Percentiles rank a stretch among this genome's conserved stretches.
Evolutionary conservation across 352 stramenopile species (phyloP).

Genomic region (Blastocystis sp.): DNA sequence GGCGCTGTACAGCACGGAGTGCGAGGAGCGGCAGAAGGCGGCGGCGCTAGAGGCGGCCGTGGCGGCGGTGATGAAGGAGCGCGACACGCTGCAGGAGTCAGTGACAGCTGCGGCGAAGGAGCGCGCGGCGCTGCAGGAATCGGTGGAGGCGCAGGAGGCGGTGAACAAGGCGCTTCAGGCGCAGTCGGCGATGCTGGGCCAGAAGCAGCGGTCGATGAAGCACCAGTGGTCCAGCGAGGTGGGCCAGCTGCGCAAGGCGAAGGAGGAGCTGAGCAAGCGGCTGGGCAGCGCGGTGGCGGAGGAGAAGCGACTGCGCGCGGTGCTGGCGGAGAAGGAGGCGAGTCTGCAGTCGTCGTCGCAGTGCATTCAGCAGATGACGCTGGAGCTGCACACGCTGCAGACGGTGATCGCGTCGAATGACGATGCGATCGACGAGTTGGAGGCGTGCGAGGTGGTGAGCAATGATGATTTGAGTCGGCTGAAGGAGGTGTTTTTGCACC

Average conservation of each 20-base stretch:
- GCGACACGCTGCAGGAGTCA: not conserved
- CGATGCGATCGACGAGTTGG: constrained; percentile 8
- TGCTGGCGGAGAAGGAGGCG: not conserved
- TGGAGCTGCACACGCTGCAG: constrained; percentile 29
- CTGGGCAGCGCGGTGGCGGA: not conserved
- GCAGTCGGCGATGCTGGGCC: not conserved
- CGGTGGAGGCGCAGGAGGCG: not conserved
- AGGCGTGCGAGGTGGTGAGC: constrained; percentile 1
- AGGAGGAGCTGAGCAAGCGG: not conserved
- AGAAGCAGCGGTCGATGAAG: constrained; percentile 12
- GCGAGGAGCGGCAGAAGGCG: not conserved
- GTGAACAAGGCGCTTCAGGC: constrained; percentile 1
- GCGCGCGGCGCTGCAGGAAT: not conserved
- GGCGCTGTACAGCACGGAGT: not conserved
- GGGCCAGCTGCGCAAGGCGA: not conserved
- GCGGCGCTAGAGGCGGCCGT: not conserved
- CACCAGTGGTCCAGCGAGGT: constrained; percentile 6
- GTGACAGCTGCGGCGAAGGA: not conserved
- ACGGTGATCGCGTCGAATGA: constrained; percentile 8
- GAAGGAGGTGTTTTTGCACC: not conserved
- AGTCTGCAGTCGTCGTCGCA: not conserved
- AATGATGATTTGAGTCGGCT: constrained; percentile 3
- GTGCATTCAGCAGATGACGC: constrained; percentile 18
- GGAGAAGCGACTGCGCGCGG: not conserved
- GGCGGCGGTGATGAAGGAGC: not conserved